Conservation (phyloP, 2,329 filamentous ascomycete genomes). For the Trichoderma asperellum region DNA sequence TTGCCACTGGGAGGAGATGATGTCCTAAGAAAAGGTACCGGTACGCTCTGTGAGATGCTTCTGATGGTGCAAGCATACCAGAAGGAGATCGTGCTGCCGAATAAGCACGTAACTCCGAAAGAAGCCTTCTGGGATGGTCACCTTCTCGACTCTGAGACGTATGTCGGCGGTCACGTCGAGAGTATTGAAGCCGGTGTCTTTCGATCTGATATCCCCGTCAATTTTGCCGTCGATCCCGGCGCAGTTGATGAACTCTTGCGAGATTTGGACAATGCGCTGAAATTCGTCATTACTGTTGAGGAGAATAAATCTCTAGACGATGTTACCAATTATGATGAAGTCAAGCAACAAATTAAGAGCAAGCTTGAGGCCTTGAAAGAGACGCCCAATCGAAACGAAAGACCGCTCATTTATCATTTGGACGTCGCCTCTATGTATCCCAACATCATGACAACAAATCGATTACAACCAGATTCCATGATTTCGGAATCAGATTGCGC, state of each 20-base stretch:
- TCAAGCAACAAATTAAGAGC: constrained; percentile 79
- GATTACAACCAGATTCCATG: constrained; percentile 98
- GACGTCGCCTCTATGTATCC: constrained; percentile 99
- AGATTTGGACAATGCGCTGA: constrained; percentile 86
- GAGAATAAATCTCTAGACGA: constrained; percentile 82
- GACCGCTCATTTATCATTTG: constrained; percentile 93
- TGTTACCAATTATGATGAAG: constrained; percentile 78
- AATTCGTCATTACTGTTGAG: constrained; percentile 84
- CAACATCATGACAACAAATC: constrained; percentile 99
- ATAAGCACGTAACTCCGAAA: constrained; percentile 89
- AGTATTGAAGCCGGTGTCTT: constrained; percentile 99
- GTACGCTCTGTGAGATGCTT: constrained; percentile 98
- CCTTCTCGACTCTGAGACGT: constrained; percentile 93
- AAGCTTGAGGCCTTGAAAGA: constrained; percentile 73
- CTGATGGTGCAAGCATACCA: constrained; percentile 98
- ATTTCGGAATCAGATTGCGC: constrained; percentile 95
- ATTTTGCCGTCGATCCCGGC: constrained; percentile 85
- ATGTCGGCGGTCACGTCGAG: constrained; percentile 97
- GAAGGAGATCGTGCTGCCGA: constrained; percentile 88
- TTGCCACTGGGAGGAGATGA: constrained; percentile 92
- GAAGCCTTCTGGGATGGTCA: constrained; percentile 98
- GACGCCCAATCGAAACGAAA: constrained; percentile 81
- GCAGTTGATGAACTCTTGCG: constrained; percentile 87
- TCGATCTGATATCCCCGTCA: constrained; percentile 89
- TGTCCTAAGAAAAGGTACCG: constrained; percentile 90